phyloP scores from a whole-genome alignment of 2,329 filamentous ascomycete genomes.

The Colletotrichum lupini region DNA sequence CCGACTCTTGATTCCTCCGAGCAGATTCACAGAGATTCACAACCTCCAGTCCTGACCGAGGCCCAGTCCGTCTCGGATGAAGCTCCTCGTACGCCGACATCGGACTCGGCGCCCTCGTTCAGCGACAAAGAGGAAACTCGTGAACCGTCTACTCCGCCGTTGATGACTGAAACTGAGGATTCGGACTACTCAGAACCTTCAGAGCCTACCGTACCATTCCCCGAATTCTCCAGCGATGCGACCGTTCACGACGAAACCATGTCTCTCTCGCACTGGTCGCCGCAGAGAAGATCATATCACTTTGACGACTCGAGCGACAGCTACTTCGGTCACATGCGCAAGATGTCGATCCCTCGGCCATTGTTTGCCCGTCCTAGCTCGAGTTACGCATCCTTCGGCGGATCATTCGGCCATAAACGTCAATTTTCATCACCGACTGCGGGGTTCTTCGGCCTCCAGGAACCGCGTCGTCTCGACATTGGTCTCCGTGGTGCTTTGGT shows the following conservation, averaged over 20 bases:
- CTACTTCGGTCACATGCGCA: constrained; percentile 14
- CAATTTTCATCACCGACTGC: constrained; percentile 38
- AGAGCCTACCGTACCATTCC: constrained; percentile 19
- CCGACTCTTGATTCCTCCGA: constrained; percentile 5
- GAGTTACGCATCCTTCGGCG: background rate
- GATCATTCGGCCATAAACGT: constrained; percentile 28
- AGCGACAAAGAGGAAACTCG: constrained; percentile 21
- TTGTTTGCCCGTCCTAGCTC: constrained; percentile 21
- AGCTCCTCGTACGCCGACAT: constrained; percentile 15
- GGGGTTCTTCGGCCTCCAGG: constrained; percentile 37
- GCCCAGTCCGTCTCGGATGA: constrained; percentile 14
- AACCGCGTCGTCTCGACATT: constrained; percentile 26
- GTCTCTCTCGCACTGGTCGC: constrained; percentile 24
- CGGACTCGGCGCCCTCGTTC: constrained; percentile 19
- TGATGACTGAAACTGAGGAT: constrained; percentile 33
- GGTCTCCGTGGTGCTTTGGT: constrained; percentile 29
- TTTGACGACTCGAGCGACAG: constrained; percentile 23
- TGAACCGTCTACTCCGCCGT: constrained; percentile 23
- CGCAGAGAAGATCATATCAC: constrained; percentile 15
- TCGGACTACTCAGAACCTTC: constrained; percentile 32
- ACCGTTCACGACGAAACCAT: constrained; percentile 16
- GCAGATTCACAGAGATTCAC: constrained; percentile 8
- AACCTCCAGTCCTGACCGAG: constrained; percentile 10
- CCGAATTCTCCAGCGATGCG: constrained; percentile 8
- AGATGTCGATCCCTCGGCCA: constrained; percentile 20